Base-by-base conservation (phyloP, 306 rosid species). In the Mimosa pudica region DNA sequence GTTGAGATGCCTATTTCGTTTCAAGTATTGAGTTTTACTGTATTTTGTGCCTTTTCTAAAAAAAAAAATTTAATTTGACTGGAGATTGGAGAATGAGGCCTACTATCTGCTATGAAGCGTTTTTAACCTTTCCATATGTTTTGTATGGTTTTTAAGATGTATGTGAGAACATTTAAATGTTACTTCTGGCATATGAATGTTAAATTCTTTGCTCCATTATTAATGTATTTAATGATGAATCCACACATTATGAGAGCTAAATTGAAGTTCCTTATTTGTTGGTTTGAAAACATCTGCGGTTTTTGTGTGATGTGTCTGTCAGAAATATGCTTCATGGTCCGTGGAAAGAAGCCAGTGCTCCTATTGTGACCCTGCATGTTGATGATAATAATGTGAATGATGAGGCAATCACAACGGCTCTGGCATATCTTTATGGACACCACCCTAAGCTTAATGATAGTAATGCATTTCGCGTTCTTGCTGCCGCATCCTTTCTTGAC, bases 291-390 rank as follows among this genome's bases (percentile, higher is more conserved):
- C n/a, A 55, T 18, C 32, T 7, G 3, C 58, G 47, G 46, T 35
- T 80, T 38, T 70, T 63, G 11, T 81, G n/a, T 74, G 42, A 64
- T 73, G 48, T 60, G 71, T 49, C 69, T 80, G 71, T 79, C 20
- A 95, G 99, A 89, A 95, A 95, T 82, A 95, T 95, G 99, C 98
- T 95, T 84, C 99, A 92, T 41, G 99, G 99, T 73, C 99, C 98
- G 57, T 95, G 99, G 99, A 93, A 93, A 90, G 99, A 95, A 89
- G 98, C 99, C 60, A 63, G 78, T 89, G 95, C 98, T 82, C 94
- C 96, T 35, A 52, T 84, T 75, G 86, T 95, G 71, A 88, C 89
- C 77, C 86, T 95, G 69, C 92, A 70, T 63, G 91, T 91, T 12
- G 99, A 95, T 77, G 99, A 95, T 84, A 93, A 88, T 82, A 95